Evolutionary conservation across 768 basidiomycete genomes (phyloP).

Genomic region (Pisolithus albus): DNA sequence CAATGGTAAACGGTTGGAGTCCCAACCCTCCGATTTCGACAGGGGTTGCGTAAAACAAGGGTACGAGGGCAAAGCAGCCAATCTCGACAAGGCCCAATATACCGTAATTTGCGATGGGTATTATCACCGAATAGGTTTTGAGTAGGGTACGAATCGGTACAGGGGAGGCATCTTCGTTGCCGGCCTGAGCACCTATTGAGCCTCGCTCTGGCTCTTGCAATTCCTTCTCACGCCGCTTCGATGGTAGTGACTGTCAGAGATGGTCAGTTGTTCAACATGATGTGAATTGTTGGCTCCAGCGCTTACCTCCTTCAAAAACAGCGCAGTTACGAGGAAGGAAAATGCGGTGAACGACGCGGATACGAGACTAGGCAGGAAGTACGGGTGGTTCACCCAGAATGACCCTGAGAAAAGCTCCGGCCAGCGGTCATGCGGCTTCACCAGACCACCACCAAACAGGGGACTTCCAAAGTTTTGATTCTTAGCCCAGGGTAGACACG

Average conservation of each 20-base stretch:
- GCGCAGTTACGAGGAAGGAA: conserved; percentile 11
- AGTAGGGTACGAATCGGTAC: conserved; percentile 29
- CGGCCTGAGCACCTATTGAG: background rate
- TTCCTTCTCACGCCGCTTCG: conserved; percentile 4
- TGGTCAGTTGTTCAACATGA: background rate
- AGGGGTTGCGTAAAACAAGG: conserved; percentile 42
- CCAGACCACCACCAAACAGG: conserved; percentile 51
- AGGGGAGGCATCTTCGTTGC: conserved; percentile 4
- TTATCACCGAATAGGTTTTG: conserved; percentile 26
- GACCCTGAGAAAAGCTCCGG: conserved; percentile 38
- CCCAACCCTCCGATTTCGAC: conserved; percentile 37
- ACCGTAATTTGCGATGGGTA: conserved; percentile 40
- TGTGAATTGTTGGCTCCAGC: background rate
- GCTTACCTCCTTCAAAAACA: conserved; percentile 27
- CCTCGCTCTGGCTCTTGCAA: conserved; percentile 3
- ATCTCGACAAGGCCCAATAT: conserved; percentile 39
- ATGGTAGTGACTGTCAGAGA: conserved; percentile 19
- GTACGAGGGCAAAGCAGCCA: conserved; percentile 31
- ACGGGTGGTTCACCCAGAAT: conserved; percentile 33
- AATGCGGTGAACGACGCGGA: conserved; percentile 12
- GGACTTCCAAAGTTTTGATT: conserved; percentile 32
- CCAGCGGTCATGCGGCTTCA: conserved; percentile 49
- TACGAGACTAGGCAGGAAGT: conserved; percentile 30
- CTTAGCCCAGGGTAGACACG: too few species aligned
- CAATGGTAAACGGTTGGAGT: conserved; percentile 36